phyloP scores from a whole-genome alignment of 805 yeast genomes.

The Metschnikowia proteae region DNA sequence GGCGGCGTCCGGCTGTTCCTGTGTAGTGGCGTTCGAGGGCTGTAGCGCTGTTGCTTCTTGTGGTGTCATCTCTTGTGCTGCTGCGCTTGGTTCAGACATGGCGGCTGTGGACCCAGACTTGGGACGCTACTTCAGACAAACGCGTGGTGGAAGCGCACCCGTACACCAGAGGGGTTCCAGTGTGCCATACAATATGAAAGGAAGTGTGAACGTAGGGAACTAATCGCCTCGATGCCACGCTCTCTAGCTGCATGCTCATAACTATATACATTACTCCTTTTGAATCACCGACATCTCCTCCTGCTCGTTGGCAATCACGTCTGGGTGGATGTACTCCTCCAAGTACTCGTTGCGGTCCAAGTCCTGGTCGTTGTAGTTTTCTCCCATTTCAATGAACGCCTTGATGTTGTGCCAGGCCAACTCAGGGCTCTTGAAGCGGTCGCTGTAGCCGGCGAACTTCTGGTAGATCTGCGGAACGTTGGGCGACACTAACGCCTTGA shows the following conservation, averaged over 20 bases:
- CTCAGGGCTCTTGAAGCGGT: slow-evolving; percentile 71
- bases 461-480: slow-evolving; percentile 69
- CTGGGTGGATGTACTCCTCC: slow-evolving; percentile 36
- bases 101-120: background rate
- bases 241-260: too few species aligned
- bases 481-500: slow-evolving; percentile 77
- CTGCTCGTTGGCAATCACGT: slow-evolving; percentile 13
- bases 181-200: too few species aligned
- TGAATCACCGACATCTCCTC: slow-evolving; percentile 12
- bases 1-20: background rate
- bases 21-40: background rate
- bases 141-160: background rate
- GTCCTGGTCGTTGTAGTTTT: slow-evolving; percentile 37
- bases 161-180: background rate
- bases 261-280: slow-evolving; percentile 10
- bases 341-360: slow-evolving; percentile 32
- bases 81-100: background rate
- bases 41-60: background rate
- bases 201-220: background rate
- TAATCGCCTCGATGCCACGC: too few species aligned
- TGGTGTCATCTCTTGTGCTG: background rate
- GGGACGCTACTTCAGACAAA: background rate
- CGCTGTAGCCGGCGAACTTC: slow-evolving; percentile 61
- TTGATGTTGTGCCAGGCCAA: slow-evolving; percentile 67
- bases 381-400: slow-evolving; percentile 76